Conservation (phyloP, 257 asterid genomes). For the Lantana camara region DNA sequence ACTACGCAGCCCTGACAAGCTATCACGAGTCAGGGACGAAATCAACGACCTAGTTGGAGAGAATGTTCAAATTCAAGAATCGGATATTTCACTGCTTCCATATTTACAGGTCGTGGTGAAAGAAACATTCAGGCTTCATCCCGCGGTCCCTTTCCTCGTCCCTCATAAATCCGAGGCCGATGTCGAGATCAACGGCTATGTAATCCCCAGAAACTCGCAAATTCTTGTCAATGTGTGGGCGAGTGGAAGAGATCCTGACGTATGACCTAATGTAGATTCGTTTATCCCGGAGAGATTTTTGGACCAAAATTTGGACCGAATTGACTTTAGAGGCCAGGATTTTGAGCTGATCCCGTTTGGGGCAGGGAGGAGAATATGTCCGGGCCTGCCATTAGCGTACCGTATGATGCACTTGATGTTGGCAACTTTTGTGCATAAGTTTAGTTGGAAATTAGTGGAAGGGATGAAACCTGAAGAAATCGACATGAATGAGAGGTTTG, state of each 20-base stretch:
- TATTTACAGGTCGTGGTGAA: constrained; percentile 31
- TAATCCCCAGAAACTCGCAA: constrained; percentile 15
- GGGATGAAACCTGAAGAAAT: constrained; percentile 13
- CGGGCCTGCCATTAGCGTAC: constrained; percentile 42
- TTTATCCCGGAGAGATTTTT: constrained; percentile 38
- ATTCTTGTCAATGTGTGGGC: constrained; percentile 34
- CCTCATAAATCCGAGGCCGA: constrained; percentile 21
- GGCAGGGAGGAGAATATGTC: constrained; percentile 42
- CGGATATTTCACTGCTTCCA: constrained; percentile 31
- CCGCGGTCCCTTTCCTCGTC: constrained; percentile 1
- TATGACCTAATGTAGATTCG: constrained; percentile 19
- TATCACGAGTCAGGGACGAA: constrained; percentile 19
- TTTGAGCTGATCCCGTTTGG: constrained; percentile 50
- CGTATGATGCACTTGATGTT: constrained; percentile 46
- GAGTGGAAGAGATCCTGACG: constrained; percentile 21
- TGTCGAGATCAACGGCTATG: constrained; percentile 20
- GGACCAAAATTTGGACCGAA: neutral
- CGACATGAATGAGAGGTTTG: constrained; percentile 38
- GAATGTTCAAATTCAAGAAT: constrained; percentile 27
- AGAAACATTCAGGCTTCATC: constrained; percentile 35
- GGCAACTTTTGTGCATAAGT: constrained; percentile 29
- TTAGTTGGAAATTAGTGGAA: constrained; percentile 41
- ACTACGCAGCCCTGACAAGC: neutral
- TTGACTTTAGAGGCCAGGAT: constrained; percentile 28
- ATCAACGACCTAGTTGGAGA: constrained; percentile 18